These are phyloP conservation scores for Aspergillus terreus DNA, from an alignment of 2,329 filamentous ascomycete species.

Conservation along the genomic window DNA sequence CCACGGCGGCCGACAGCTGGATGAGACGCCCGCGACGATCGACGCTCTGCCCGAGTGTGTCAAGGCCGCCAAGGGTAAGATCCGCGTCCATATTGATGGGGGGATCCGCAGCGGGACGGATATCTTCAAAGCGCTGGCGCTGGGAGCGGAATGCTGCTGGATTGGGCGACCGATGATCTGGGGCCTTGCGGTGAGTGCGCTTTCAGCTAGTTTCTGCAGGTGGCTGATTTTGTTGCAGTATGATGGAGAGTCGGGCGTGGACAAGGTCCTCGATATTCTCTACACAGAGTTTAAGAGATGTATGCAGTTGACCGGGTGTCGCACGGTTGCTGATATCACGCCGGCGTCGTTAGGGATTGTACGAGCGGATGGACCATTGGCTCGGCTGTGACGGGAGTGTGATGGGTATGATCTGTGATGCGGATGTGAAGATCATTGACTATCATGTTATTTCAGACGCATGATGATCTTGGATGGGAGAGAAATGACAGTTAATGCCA, in stretches of 20 bases:
- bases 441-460: too few species aligned
- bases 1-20: slow-evolving; percentile 37
- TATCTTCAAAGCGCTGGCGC: slow-evolving; percentile 35
- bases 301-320: slow-evolving; percentile 27
- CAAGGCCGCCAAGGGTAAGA: slow-evolving; percentile 27
- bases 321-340: slow-evolving; percentile 22
- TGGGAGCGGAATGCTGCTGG: slow-evolving; percentile 32
- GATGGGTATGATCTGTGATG: not conserved
- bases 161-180: slow-evolving; percentile 32
- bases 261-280: slow-evolving; percentile 28
- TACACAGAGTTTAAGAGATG: slow-evolving; percentile 29
- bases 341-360: slow-evolving; percentile 17
- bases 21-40: slow-evolving; percentile 34
- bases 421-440: not conserved
- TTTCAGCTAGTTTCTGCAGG: not conserved
- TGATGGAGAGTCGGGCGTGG: slow-evolving; percentile 29
- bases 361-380: slow-evolving; percentile 18
- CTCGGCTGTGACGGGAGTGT: slow-evolving; percentile 9
- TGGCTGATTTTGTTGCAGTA: slow-evolving; percentile 18
- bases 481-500: too few species aligned
- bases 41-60: slow-evolving; percentile 31
- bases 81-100: slow-evolving; percentile 31
- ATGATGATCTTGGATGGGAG: too few species aligned
- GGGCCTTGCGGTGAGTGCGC: slow-evolving; percentile 31
- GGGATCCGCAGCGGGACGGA: slow-evolving; percentile 32